Evolutionary conservation across 1,284 basidiomycete species (phyloP), one percentile per base, ranked within the genome.

Genomic region (Tausonia pullulans): DNA sequence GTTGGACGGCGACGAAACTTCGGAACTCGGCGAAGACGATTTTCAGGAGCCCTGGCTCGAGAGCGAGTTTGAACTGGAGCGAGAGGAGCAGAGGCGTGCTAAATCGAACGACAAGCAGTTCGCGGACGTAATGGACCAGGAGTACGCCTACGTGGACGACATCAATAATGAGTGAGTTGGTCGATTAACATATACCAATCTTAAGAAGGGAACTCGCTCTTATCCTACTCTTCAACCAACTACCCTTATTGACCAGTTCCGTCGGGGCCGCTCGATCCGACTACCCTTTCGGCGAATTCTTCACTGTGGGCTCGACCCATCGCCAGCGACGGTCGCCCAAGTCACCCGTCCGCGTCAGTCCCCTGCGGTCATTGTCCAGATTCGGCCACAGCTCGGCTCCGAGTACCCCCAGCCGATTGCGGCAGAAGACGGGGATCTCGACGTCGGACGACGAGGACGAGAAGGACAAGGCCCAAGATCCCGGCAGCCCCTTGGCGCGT

Each of bases 361-460:
- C 54, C 14, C 54, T 57, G 27, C 27, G 27, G 27, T 27, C 27
- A 27, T 27, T 27, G 27, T 27, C 27, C 27, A 27, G 27, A 27
- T 27, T 27, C 27, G 27, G 27, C 27, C 27, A 46, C 3, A 11
- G 5, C 39, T 49, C 27, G 13, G 52, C 14, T 2, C 61, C 61
- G 0, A n/a, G 39, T 11, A 54, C 61, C 3, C 61, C 61, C 3
- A 56, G 27, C 27, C 27, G 27, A 27, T 27, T 27, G 27, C 27
- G 27, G 27, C 27, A 27, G 70, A 70, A 6, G 69, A 72, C 7
- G 68, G 74, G 11, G 71, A 74, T 49, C 62, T 66, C 3, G 74
- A 76, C 13, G n/a, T 53, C 11, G 71, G 62, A 61, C 2, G 61
- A 58, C 41, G 65, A 63, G 11, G 65, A 69, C 4, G 70, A 70